Percentiles rank a stretch among this genome's conserved stretches.
These are phyloP conservation scores for Rubia tinctorum DNA, from an alignment of 305 asterid genomes.

Conservation along the genomic window DNA sequence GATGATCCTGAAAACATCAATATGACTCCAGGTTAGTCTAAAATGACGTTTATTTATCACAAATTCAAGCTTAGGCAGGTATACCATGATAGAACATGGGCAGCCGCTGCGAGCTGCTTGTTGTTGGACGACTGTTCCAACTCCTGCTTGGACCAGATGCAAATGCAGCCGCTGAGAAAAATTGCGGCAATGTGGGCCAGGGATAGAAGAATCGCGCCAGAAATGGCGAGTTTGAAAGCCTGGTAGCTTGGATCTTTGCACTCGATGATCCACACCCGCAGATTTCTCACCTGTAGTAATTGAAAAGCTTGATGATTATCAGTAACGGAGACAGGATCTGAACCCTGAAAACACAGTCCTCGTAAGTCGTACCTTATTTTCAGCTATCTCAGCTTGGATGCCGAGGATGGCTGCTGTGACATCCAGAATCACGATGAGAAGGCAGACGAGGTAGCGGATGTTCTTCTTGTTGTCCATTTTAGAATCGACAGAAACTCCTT, in stretches of 20 bases:
- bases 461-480: constrained; percentile 42
- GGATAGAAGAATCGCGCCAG: constrained; percentile 56
- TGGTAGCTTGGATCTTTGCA: constrained; percentile 78
- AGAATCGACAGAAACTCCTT: too few relatives aligned
- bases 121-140: constrained; percentile 54
- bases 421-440: constrained; percentile 61
- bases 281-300: constrained; percentile 36
- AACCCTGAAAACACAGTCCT: neutral
- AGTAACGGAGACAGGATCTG: neutral
- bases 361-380: constrained; percentile 68
- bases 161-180: constrained; percentile 61
- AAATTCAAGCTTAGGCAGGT: too few relatives aligned
- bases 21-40: too few relatives aligned
- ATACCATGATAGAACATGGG: constrained; percentile 72
- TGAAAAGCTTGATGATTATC: neutral
- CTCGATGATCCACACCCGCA: constrained; percentile 60
- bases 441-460: constrained; percentile 42
- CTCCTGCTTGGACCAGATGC: constrained; percentile 66
- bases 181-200: constrained; percentile 54
- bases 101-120: constrained; percentile 71
- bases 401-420: constrained; percentile 76
- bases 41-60: neutral
- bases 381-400: constrained; percentile 80
- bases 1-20: constrained; percentile 42
- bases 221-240: constrained; percentile 73